Evolutionary conservation across 2,329 filamentous ascomycete species (phyloP).

Genomic region (Coleophoma eucalyptorum): DNA sequence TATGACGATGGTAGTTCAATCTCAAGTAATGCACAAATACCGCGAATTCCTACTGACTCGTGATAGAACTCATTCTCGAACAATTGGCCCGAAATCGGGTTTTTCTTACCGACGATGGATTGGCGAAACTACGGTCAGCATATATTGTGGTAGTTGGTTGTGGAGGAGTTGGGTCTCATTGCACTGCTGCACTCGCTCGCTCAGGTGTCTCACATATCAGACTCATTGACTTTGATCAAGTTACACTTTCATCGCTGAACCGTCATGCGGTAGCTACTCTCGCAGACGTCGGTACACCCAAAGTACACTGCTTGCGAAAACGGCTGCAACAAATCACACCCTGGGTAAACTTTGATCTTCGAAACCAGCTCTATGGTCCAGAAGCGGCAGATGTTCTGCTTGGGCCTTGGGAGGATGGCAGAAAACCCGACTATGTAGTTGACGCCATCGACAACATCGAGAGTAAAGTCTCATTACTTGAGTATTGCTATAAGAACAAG

Average conservation of each 20-base stretch:
- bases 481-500: constrained; percentile 76
- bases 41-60: background rate
- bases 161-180: constrained; percentile 93
- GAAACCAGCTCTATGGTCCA: constrained; percentile 77
- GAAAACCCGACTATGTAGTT: constrained; percentile 79
- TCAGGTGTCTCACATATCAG: constrained; percentile 87
- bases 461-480: constrained; percentile 85
- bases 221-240: constrained; percentile 95
- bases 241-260: constrained; percentile 90
- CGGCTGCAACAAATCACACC: constrained; percentile 83
- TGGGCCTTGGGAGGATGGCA: constrained; percentile 57
- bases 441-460: constrained; percentile 99
- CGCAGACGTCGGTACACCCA: constrained; percentile 87
- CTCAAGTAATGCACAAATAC: background rate
- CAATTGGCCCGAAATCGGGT: constrained; percentile 91
- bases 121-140: constrained; percentile 72
- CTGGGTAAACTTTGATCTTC: constrained; percentile 86
- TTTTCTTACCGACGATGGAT: constrained; percentile 80
- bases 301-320: constrained; percentile 79
- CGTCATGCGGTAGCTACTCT: constrained; percentile 93
- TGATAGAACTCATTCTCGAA: constrained; percentile 83
- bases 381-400: constrained; percentile 64
- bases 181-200: constrained; percentile 77
- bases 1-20: constrained; percentile 48
- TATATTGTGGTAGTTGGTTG: constrained; percentile 91